Conservation (phyloP, 495 filamentous ascomycete genomes). For the Penicillium crystallinum region DNA sequence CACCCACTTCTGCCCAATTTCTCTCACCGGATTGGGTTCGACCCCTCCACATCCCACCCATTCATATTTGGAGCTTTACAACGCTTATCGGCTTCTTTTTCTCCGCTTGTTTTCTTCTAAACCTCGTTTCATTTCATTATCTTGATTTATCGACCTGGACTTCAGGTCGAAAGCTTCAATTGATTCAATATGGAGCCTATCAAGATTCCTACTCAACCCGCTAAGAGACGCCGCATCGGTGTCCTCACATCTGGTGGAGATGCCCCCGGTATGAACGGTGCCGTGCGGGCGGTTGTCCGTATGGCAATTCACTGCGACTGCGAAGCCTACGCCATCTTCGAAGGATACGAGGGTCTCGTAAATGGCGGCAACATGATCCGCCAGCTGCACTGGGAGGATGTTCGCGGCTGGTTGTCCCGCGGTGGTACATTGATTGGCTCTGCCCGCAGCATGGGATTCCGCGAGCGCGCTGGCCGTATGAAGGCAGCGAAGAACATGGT, state of each 20-base stretch:
- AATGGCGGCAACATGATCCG: slow-evolving; percentile 81
- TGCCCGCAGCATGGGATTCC: slow-evolving; percentile 84
- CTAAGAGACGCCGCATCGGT: slow-evolving; percentile 75
- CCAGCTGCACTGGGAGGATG: slow-evolving; percentile 88
- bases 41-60: slow-evolving; percentile 22
- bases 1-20: slow-evolving; percentile 37
- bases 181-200: slow-evolving; percentile 30
- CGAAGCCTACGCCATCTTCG: slow-evolving; percentile 83
- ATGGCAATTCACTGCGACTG: slow-evolving; percentile 85
- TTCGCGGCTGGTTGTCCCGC: slow-evolving; percentile 89
- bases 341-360: slow-evolving; percentile 96
- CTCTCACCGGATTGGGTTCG: slow-evolving; percentile 39
- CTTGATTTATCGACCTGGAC: slow-evolving; percentile 11
- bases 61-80: slow-evolving; percentile 13
- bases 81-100: slow-evolving; percentile 10
- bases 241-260: slow-evolving; percentile 97
- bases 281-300: slow-evolving; percentile 87
- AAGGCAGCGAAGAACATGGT: slow-evolving; percentile 90
- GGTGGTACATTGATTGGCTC: slow-evolving; percentile 97
- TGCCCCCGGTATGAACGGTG: slow-evolving; percentile 96
- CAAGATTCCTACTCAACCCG: slow-evolving; percentile 30
- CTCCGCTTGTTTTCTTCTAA: slow-evolving; percentile 1
- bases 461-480: slow-evolving; percentile 75
- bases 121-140: slow-evolving; percentile 5
- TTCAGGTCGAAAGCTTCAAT: slow-evolving; percentile 12